phyloP scores from a whole-genome alignment of 306 rosid genomes.

The Neltuma alba region DNA sequence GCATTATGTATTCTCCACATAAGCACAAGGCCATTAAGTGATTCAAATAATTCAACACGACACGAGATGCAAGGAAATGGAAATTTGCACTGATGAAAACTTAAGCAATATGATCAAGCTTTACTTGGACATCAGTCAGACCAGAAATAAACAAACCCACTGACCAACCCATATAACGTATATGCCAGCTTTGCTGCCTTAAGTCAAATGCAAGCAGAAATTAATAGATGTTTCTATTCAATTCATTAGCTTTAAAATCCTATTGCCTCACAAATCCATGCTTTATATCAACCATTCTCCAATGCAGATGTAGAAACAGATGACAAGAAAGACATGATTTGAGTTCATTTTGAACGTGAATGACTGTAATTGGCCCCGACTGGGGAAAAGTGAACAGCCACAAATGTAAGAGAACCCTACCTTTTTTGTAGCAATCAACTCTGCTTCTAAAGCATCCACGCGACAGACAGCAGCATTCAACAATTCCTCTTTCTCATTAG shows the following conservation, averaged over 20 bases:
- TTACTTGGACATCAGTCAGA: neutral
- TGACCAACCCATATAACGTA: neutral
- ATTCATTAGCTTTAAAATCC: neutral
- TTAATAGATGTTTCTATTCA: neutral
- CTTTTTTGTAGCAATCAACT: constrained; percentile 92
- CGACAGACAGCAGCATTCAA: constrained; percentile 98
- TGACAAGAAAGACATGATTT: neutral
- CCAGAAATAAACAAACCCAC: neutral
- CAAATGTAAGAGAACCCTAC: constrained; percentile 39
- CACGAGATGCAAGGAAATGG: neutral
- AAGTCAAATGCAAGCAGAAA: neutral
- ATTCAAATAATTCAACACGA: neutral
- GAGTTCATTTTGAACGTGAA: neutral
- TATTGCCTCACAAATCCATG: neutral
- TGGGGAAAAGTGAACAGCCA: neutral
- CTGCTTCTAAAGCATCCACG: constrained; percentile 97
- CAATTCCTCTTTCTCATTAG: constrained; percentile 86
- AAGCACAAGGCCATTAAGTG: constrained; percentile 2
- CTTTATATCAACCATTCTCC: neutral
- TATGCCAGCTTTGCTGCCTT: neutral
- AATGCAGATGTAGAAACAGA: neutral
- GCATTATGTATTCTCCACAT: neutral
- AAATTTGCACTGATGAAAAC: neutral
- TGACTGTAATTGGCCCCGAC: neutral
- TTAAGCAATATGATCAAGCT: neutral